A percentile compares a stretch with the other conserved stretches of the same genome.
Conservation (phyloP, 495 filamentous ascomycete genomes). For the Hyaloscypha variabilis region DNA sequence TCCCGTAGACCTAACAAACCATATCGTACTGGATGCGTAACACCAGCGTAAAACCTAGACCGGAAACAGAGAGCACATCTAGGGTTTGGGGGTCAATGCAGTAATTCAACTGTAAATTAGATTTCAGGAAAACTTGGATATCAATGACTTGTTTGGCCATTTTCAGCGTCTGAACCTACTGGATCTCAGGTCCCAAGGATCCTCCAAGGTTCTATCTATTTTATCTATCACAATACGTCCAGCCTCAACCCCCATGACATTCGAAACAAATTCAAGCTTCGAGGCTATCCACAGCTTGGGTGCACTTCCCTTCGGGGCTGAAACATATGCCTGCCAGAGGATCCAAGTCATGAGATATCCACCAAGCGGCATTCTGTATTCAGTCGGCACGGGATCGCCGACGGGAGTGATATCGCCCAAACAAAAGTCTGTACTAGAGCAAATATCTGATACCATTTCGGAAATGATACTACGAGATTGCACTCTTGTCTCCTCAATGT, state of each 20-base stretch:
- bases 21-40: too few relatives aligned
- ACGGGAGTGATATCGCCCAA: conserved; percentile 1
- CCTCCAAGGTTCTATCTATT: not conserved
- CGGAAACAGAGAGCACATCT: too few relatives aligned
- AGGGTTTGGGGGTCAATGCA: too few relatives aligned
- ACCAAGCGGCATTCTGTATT: not conserved
- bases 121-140: too few relatives aligned
- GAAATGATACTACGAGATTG: conserved; percentile 4
- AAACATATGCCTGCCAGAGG: not conserved
- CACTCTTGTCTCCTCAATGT: not conserved
- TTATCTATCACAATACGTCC: not conserved
- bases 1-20: too few relatives aligned
- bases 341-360: conserved; percentile 4
- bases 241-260: not conserved
- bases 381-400: not conserved
- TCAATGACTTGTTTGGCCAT: too few relatives aligned
- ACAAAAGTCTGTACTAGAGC: conserved; percentile 7
- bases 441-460: conserved; percentile 2
- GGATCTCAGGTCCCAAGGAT: conserved; percentile 1
- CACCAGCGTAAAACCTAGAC: too few relatives aligned
- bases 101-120: too few relatives aligned
- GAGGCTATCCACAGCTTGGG: not conserved
- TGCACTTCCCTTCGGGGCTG: not conserved
- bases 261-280: conserved; percentile 2
- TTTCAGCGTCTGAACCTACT: not conserved